A percentile compares a stretch with the other conserved stretches of the same genome.
phyloP scores from a whole-genome alignment of 768 basidiomycete genomes.

The Tylopilus subfusipes region DNA sequence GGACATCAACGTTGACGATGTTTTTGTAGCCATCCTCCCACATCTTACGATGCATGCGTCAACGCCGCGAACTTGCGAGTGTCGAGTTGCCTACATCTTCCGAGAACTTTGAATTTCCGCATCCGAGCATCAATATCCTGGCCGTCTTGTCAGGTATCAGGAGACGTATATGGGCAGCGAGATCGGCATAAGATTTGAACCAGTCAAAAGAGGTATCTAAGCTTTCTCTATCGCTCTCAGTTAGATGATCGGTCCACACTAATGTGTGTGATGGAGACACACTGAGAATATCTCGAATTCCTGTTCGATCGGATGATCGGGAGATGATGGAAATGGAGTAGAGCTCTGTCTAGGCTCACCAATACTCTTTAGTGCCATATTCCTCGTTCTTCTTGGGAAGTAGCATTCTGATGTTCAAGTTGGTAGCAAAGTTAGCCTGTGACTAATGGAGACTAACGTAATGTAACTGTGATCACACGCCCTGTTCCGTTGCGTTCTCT shows the following conservation, averaged over 20 bases:
- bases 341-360: constrained; percentile 39
- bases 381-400: constrained; percentile 66
- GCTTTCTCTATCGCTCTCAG: constrained; percentile 44
- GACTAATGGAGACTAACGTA: constrained; percentile 4
- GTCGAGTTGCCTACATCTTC: constrained; percentile 51
- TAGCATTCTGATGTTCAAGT: too few relatives aligned
- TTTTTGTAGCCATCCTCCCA: constrained; percentile 82
- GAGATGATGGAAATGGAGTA: neutral
- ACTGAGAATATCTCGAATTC: constrained; percentile 71
- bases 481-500: neutral
- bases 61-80: neutral
- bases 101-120: constrained; percentile 79
- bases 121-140: constrained; percentile 76
- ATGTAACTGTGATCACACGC: too few relatives aligned
- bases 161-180: constrained; percentile 57
- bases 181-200: constrained; percentile 80
- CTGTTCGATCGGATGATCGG: constrained; percentile 34
- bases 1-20: constrained; percentile 75
- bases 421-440: too few relatives aligned
- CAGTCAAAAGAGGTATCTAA: constrained; percentile 71
- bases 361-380: constrained; percentile 66
- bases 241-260: neutral
- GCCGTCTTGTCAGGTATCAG: constrained; percentile 60
- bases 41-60: constrained; percentile 51
- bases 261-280: constrained; percentile 20